Evolutionary conservation across 805 yeast species (phyloP).

Genomic region (Pichia scutulata): DNA sequence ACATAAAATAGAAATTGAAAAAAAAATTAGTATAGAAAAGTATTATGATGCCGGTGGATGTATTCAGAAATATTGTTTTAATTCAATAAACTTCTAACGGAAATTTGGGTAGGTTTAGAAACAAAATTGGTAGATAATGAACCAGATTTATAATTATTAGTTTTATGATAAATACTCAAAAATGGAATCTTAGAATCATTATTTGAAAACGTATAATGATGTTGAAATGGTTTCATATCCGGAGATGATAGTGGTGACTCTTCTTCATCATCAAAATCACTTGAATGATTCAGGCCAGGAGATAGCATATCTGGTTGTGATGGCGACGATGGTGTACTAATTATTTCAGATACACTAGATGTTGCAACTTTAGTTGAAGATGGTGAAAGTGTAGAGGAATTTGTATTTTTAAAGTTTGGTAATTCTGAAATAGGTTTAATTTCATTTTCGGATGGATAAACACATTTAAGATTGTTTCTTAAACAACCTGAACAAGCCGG

Average conservation of each 20-base stretch:
- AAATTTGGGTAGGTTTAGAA: constrained; percentile 14
- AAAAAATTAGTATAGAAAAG: background rate
- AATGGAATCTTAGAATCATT: constrained; percentile 4
- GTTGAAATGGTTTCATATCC: constrained; percentile 13
- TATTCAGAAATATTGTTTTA: background rate
- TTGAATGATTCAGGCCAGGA: constrained; percentile 8
- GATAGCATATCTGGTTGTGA: constrained; percentile 10
- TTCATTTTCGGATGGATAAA: constrained; percentile 24
- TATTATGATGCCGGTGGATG: background rate
- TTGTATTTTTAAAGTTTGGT: background rate
- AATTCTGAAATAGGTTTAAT: constrained; percentile 5
- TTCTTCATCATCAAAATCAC: constrained; percentile 4
- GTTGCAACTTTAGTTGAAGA: constrained; percentile 5
- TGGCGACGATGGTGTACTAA: constrained; percentile 7
- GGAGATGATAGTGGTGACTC: constrained; percentile 26
- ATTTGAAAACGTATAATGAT: background rate
- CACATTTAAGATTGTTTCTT: constrained; percentile 28
- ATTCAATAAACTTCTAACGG: constrained; percentile 24
- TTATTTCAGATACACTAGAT: constrained; percentile 4
- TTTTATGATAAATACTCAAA: constrained; percentile 1
- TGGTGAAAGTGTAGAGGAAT: constrained; percentile 5
- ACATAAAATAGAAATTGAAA: background rate
- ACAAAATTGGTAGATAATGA: background rate
- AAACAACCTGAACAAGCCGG: constrained; percentile 31
- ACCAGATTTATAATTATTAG: background rate